Conservation (phyloP, 345 rosid genomes). For the Rhodamnia rubescens region DNA sequence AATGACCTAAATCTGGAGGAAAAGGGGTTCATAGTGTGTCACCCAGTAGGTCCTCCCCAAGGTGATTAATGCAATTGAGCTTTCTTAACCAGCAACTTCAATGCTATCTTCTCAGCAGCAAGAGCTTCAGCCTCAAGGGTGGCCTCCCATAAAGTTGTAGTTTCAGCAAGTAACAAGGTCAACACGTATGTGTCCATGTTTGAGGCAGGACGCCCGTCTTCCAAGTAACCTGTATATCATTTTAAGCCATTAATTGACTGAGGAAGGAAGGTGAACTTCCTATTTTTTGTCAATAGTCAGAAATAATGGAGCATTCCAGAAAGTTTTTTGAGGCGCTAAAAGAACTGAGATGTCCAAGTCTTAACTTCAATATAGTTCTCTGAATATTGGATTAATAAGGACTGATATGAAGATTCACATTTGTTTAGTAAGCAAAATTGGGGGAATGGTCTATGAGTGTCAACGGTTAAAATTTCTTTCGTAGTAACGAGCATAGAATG, state of each 20-base stretch:
- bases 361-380: not conserved
- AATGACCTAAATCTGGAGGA: not conserved
- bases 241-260: not conserved
- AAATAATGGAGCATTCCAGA: not conserved
- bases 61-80: not conserved
- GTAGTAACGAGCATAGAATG: not conserved
- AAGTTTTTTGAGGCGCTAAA: not conserved
- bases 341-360: too few relatives aligned
- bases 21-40: not conserved
- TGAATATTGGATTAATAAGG: not conserved
- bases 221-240: constrained; percentile 53
- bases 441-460: not conserved
- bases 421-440: not conserved
- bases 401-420: not conserved
- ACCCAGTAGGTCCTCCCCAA: not conserved
- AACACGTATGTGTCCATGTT: constrained; percentile 83
- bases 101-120: constrained; percentile 64
- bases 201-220: constrained; percentile 72
- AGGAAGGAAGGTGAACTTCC: not conserved
- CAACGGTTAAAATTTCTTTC: not conserved
- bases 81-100: constrained; percentile 8
- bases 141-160: constrained; percentile 65
- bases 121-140: constrained; percentile 76
- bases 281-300: not conserved
- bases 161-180: constrained; percentile 57